phyloP scores from a whole-genome alignment of 306 rosid genomes.

The Abrus precatorius region DNA sequence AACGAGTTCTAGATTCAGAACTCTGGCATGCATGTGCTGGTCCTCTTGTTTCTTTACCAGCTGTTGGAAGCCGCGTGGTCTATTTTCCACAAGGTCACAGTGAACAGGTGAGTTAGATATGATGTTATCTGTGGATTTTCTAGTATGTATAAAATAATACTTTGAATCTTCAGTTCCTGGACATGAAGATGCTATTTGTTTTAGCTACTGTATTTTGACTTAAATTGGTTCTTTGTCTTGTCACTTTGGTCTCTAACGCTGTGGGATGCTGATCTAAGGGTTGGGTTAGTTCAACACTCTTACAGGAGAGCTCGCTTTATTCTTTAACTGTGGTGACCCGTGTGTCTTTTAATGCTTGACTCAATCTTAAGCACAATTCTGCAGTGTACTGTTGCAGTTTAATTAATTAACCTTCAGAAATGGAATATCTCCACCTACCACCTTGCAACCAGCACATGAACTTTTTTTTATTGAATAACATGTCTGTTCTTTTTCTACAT shows the following conservation, averaged over 20 bases:
- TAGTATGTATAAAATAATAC: conserved; percentile 12
- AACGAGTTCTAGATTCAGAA: conserved; percentile 89
- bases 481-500: conserved; percentile 7
- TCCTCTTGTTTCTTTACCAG: conserved; percentile 91
- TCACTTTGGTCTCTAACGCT: conserved; percentile 1
- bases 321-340: conserved; percentile 24
- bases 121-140: conserved; percentile 24
- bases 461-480: conserved; percentile 6
- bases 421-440: conserved; percentile 4
- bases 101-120: conserved; percentile 75
- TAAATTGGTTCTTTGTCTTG: conserved; percentile 26
- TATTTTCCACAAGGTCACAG: conserved; percentile 98
- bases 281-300: background rate
- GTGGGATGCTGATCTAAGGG: conserved; percentile 23
- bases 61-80: conserved; percentile 88
- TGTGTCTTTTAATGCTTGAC: conserved; percentile 4
- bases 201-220: background rate
- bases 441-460: conserved; percentile 2
- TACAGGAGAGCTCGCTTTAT: conserved; percentile 2
- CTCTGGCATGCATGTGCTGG: conserved; percentile 99
- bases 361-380: conserved; percentile 15
- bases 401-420: conserved; percentile 1
- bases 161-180: conserved; percentile 10
- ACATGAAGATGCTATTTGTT: conserved; percentile 20
- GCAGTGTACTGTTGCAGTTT: conserved; percentile 22